Conservation (phyloP, 1,139 yeast species). For the Nakaseomyces bracarensis region DNA sequence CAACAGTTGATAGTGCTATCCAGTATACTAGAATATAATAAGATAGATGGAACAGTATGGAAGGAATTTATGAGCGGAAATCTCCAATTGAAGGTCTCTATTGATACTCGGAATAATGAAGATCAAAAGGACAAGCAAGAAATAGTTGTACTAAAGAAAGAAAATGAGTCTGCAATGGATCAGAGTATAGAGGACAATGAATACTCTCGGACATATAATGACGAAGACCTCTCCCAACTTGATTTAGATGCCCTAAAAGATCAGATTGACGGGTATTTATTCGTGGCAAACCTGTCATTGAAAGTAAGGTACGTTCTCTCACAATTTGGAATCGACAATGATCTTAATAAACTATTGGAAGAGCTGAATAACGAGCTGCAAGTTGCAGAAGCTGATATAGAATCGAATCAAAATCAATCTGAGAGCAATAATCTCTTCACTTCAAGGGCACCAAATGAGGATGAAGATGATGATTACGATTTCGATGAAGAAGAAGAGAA, state of each 20-base stretch:
- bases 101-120: slow-evolving; percentile 11
- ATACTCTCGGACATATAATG: background rate
- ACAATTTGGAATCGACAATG: slow-evolving; percentile 60
- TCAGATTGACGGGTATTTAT: slow-evolving; percentile 41
- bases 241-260: slow-evolving; percentile 34
- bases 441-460: slow-evolving; percentile 10
- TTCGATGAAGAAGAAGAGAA: slow-evolving; percentile 27
- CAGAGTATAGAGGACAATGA: slow-evolving; percentile 15
- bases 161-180: slow-evolving; percentile 23
- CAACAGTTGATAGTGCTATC: slow-evolving; percentile 50
- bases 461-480: slow-evolving; percentile 25
- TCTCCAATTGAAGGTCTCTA: slow-evolving; percentile 35
- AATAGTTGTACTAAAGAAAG: slow-evolving; percentile 13
- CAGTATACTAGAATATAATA: slow-evolving; percentile 33
- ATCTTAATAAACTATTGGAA: slow-evolving; percentile 16
- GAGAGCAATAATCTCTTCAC: slow-evolving; percentile 17
- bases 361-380: slow-evolving; percentile 3
- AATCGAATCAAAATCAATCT: slow-evolving; percentile 13
- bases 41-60: slow-evolving; percentile 40
- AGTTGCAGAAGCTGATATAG: slow-evolving; percentile 6
- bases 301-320: slow-evolving; percentile 61
- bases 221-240: slow-evolving; percentile 25
- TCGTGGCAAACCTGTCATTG: slow-evolving; percentile 49
- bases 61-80: slow-evolving; percentile 47
- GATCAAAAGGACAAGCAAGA: slow-evolving; percentile 11